These are phyloP conservation scores for Bifiguratus adelaidae DNA, from an alignment of 192 early-diverging fungal genomes.

Conservation along the genomic window DNA sequence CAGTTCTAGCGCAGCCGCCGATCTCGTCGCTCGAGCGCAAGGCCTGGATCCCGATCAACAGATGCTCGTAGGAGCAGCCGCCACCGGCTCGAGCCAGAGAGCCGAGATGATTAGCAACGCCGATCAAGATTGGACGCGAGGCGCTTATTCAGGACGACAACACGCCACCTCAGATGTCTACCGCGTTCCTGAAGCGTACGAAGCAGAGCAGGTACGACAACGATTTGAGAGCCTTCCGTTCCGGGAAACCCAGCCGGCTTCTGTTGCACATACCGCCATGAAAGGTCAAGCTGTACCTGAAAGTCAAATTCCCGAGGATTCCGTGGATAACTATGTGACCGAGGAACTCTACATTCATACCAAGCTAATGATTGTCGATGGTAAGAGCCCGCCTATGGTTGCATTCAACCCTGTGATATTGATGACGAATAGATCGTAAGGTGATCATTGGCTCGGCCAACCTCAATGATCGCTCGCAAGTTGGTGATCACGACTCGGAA, in stretches of 20 bases:
- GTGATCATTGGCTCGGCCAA: slow-evolving; percentile 85
- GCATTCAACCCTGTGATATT: not conserved
- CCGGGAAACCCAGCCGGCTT: not conserved
- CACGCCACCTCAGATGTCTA: not conserved
- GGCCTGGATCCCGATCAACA: not conserved
- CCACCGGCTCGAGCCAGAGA: not conserved
- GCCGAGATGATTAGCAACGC: not conserved
- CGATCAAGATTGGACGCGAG: slow-evolving; percentile 13
- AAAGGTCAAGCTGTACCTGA: no score
- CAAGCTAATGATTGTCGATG: slow-evolving; percentile 83
- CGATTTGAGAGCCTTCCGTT: not conserved
- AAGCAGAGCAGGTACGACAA: not conserved
- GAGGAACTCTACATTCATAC: slow-evolving; percentile 86
- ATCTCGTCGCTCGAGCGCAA: slow-evolving; percentile 6
- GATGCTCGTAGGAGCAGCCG: not conserved
- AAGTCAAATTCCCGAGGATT: no score
- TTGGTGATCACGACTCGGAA: slow-evolving; percentile 81
- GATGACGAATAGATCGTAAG: slow-evolving; percentile 41
- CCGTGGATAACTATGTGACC: slow-evolving; percentile 42
- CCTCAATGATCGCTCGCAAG: slow-evolving; percentile 86
- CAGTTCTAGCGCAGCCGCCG: slow-evolving; percentile 12
- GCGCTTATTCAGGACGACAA: slow-evolving; percentile 3
- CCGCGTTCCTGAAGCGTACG: slow-evolving; percentile 6
- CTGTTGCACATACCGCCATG: slow-evolving; percentile 14
- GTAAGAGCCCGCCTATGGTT: not conserved